A percentile compares a stretch with the other conserved stretches of the same genome.
phyloP scores from a whole-genome alignment of 768 basidiomycete genomes.

The Mycena chlorophos region DNA sequence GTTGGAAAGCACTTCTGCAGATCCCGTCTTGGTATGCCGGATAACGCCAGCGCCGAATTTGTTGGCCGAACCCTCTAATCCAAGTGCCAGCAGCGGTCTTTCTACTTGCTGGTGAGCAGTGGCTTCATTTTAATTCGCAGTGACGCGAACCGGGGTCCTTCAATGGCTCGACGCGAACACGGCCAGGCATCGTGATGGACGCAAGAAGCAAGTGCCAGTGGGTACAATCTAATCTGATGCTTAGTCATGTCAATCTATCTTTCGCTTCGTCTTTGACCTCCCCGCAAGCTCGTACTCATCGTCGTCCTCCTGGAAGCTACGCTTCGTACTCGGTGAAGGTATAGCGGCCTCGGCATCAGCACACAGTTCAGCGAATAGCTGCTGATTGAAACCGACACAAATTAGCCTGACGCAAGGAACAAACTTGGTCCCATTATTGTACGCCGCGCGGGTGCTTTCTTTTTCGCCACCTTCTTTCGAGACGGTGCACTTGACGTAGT shows the following conservation, averaged over 20 bases:
- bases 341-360: not conserved
- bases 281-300: not conserved
- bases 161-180: conserved; percentile 20
- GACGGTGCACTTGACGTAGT: conserved; percentile 37
- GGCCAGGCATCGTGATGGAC: conserved; percentile 22
- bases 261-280: not conserved
- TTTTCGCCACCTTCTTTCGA: conserved; percentile 42
- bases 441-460: conserved; percentile 39
- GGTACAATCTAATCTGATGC: not conserved
- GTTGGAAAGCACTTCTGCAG: conserved; percentile 81
- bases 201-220: conserved; percentile 1
- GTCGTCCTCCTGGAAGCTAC: too few species aligned
- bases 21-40: conserved; percentile 73
- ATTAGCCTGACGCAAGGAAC: conserved; percentile 52
- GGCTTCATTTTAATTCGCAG: not conserved
- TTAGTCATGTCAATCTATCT: not conserved
- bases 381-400: conserved; percentile 46
- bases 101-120: conserved; percentile 37
- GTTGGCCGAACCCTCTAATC: conserved; percentile 97
- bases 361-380: conserved; percentile 35
- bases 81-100: conserved; percentile 79
- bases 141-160: conserved; percentile 23
- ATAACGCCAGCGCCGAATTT: conserved; percentile 95
- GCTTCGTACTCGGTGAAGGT: not conserved
- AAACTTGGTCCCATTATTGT: conserved; percentile 41